Evolutionary conservation across 768 basidiomycete genomes (phyloP), one percentile per base, ranked within the genome.

Genomic region (Rhodocollybia butyracea): DNA sequence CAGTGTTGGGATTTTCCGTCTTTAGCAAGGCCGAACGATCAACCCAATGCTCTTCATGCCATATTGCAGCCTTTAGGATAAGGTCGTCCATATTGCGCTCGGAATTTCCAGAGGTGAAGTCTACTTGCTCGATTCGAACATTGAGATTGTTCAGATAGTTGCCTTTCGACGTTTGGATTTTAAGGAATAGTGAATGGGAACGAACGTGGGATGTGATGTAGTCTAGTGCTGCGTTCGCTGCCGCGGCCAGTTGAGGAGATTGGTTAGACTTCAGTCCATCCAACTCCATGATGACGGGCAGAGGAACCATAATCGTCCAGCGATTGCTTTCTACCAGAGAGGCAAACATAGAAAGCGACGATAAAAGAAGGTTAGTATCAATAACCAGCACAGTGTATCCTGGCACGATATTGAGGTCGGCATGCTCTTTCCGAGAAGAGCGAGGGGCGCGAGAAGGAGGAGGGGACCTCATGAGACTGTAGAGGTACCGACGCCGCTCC

Each of bases 211-310:
- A 74, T 2, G 86, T 81, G 61, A 98, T 81, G 63, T 92, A 97
- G 0, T 76, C 59, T 57, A 97, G 74, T 0, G 94, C 91, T 11
- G 77, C 74, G 34, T 76, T 74, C 0, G 97, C 94, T 0, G 90
- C 84, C 43, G 83, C 79, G 38, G 88, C 91, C 22, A 98, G 85
- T 41, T 80, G 77, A 0, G 80, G 69, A 0, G 80, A 70, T 2
- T 73, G 57, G 60, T 89, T 87, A 55, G 74, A 70, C 1, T 81
- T 77, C 7, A 98, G 83, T n/a, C 94, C 94, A 61, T 99, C 96
- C 7, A 99, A 85, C 63, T 99, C 97, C 79, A 95, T 98, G 65
- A 98, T 82, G 58, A 97, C 96, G 0, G 94, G 95, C 3, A 98
- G 81, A 3, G 97, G 97, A 0, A 99, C 75, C 56, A 99, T 76